Conservation (phyloP, 805 yeast genomes). For the Sugiyamaella qingdaonensis region DNA sequence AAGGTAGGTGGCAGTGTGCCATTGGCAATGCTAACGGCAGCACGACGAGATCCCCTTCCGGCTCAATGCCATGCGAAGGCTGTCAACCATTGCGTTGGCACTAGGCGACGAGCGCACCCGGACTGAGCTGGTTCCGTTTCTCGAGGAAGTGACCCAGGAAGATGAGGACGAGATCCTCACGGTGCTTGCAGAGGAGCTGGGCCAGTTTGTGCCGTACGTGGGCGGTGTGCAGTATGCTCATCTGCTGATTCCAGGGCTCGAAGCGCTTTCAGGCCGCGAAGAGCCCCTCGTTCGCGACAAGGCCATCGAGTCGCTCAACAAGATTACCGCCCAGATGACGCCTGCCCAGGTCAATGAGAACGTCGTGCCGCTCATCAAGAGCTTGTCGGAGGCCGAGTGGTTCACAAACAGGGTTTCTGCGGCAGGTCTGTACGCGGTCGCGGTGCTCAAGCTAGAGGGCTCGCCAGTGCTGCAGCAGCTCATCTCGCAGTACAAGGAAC, state of each 20-base stretch:
- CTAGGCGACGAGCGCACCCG: constrained; percentile 92
- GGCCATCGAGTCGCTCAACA: constrained; percentile 82
- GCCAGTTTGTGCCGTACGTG: constrained; percentile 78
- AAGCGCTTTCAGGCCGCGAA: constrained; percentile 83
- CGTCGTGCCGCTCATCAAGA: constrained; percentile 71
- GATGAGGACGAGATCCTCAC: constrained; percentile 98
- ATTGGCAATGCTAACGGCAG: constrained; percentile 22
- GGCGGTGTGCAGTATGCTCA: constrained; percentile 75
- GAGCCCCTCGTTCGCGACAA: constrained; percentile 95
- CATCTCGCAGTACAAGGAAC: constrained; percentile 60
- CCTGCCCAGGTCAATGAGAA: constrained; percentile 59
- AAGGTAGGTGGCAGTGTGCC: constrained; percentile 36
- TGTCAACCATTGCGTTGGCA: constrained; percentile 92
- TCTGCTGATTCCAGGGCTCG: constrained; percentile 59
- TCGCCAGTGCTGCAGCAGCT: constrained; percentile 47
- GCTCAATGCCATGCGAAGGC: constrained; percentile 88
- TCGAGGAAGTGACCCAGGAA: constrained; percentile 64
- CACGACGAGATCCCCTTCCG: constrained; percentile 94
- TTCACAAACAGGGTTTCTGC: constrained; percentile 88
- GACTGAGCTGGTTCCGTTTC: constrained; percentile 81
- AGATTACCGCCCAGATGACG: constrained; percentile 44
- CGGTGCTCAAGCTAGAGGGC: constrained; percentile 36
- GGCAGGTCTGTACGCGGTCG: constrained; percentile 78
- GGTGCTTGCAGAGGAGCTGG: constrained; percentile 85
- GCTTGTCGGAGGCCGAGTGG: constrained; percentile 87